Evolutionary conservation across 306 rosid species (phyloP).

Genomic region (Carpinus fangiana): DNA sequence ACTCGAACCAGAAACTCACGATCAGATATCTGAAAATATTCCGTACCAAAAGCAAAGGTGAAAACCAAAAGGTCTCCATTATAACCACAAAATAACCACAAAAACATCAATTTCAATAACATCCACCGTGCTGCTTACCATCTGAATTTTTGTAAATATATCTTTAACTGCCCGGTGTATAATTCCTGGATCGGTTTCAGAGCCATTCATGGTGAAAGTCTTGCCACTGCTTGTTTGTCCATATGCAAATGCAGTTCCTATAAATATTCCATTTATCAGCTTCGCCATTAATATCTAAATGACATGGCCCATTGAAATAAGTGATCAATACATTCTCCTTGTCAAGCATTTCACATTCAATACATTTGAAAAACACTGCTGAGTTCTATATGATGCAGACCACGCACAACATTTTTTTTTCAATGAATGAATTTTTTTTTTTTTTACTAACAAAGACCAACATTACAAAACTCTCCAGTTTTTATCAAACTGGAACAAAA

Average conservation of each 20-base stretch:
- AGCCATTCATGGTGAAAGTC: constrained; percentile 98
- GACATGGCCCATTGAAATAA: neutral
- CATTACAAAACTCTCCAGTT: no score
- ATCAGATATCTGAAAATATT: constrained; percentile 53
- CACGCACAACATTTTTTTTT: no score
- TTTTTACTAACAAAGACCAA: no score
- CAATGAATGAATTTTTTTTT: no score
- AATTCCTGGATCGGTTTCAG: constrained; percentile 73
- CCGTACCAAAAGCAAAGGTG: neutral
- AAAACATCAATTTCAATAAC: constrained; percentile 12
- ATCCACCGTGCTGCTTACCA: constrained; percentile 37
- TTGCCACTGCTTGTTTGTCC: constrained; percentile 99
- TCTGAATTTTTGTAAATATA: constrained; percentile 66
- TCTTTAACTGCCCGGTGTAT: constrained; percentile 82
- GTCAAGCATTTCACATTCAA: neutral
- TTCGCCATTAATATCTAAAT: constrained; percentile 16
- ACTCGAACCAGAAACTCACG: constrained; percentile 89
- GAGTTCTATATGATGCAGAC: no score
- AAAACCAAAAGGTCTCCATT: constrained; percentile 20
- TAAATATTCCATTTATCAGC: constrained; percentile 24
- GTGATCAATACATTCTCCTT: neutral
- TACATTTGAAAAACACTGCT: neutral
- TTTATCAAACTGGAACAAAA: no score
- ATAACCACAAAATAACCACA: constrained; percentile 9
- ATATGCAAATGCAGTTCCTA: constrained; percentile 98